phyloP scores from a whole-genome alignment of 768 basidiomycete genomes.

The Ramaria sp. region DNA sequence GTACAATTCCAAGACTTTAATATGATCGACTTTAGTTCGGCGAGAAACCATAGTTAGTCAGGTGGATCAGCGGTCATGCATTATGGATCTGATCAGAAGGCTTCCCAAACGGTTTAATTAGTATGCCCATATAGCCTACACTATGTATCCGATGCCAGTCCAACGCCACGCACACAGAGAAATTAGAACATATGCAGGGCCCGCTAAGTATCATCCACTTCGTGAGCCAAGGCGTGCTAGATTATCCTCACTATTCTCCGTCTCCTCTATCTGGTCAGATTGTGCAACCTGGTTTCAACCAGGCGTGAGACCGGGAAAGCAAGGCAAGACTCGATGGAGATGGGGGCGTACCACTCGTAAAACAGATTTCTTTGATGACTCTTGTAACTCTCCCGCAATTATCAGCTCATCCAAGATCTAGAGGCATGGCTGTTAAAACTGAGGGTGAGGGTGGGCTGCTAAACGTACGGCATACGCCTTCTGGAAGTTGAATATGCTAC shows the following conservation, averaged over 20 bases:
- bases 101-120: too few relatives aligned
- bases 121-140: too few relatives aligned
- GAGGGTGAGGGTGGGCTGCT: background rate
- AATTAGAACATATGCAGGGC: background rate
- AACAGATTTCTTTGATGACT: slow-evolving; percentile 71
- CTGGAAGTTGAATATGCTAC: slow-evolving; percentile 94
- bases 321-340: background rate
- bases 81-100: too few relatives aligned
- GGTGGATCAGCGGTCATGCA: too few relatives aligned
- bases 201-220: background rate
- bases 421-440: slow-evolving; percentile 6
- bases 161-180: background rate
- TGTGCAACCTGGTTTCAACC: slow-evolving; percentile 61
- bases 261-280: slow-evolving; percentile 74
- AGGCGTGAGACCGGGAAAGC: background rate
- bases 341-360: slow-evolving; percentile 40
- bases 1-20: too few relatives aligned
- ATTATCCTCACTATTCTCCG: slow-evolving; percentile 74
- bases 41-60: too few relatives aligned
- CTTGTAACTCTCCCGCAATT: slow-evolving; percentile 89
- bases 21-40: too few relatives aligned
- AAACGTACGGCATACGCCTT: slow-evolving; percentile 75
- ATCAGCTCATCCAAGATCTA: slow-evolving; percentile 89
- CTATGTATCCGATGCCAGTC: background rate
- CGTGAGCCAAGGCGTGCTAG: slow-evolving; percentile 54